Conservation (phyloP, 495 filamentous ascomycete species). For the Elasticomyces elasticus region DNA sequence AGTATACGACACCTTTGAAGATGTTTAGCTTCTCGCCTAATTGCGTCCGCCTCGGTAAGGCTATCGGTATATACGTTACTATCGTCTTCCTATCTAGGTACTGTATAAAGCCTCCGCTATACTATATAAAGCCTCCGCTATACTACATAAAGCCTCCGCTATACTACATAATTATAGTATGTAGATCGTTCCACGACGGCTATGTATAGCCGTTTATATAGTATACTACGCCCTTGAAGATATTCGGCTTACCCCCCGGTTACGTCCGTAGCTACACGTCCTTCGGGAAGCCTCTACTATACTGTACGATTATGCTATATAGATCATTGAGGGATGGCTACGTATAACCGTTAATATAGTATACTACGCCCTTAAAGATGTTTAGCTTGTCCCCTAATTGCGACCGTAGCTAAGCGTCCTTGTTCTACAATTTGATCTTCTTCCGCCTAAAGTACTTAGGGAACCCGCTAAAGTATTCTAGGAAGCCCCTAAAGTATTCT, state of each 20-base stretch:
- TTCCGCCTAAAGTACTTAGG: constrained; percentile 85
- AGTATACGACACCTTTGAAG: too few species aligned
- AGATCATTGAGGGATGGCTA: constrained; percentile 83
- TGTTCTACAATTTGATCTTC: constrained; percentile 90
- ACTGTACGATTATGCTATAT: constrained; percentile 70
- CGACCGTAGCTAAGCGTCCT: constrained; percentile 69
- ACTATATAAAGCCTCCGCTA: constrained; percentile 85
- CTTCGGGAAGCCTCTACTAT: too few species aligned
- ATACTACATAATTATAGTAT: too few species aligned
- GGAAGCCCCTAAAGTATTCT: too few species aligned
- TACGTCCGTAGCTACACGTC: constrained; percentile 74
- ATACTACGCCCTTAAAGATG: constrained; percentile 82
- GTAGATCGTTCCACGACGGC: too few species aligned
- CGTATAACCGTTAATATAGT: constrained; percentile 82
- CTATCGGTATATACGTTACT: constrained; percentile 54
- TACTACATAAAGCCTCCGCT: constrained; percentile 87
- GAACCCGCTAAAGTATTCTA: constrained; percentile 78
- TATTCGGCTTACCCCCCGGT: too few species aligned
- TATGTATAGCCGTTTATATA: too few species aligned
- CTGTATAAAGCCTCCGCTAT: constrained; percentile 82
- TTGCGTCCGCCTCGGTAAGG: too few species aligned
- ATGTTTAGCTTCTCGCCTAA: too few species aligned
- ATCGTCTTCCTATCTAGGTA: constrained; percentile 90
- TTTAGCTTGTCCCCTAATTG: constrained; percentile 57
- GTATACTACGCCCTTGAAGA: too few species aligned